Conservation (phyloP, 116 monocot species). For the Trichopus zeylanicus region DNA sequence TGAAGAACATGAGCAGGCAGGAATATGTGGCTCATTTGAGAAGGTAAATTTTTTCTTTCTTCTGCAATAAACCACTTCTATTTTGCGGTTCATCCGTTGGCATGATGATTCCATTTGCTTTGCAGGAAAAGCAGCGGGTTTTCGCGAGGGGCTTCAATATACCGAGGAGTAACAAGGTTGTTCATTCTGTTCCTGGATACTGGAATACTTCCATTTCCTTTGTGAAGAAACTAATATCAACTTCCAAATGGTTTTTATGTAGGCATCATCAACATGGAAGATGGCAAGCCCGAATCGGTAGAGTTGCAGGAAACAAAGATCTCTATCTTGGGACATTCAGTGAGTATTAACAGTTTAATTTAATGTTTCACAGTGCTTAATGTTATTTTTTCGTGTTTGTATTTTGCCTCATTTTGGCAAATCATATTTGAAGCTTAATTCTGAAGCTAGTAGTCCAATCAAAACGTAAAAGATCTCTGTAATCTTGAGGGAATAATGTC, state of each 20-base stretch:
- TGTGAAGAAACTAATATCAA: too few relatives aligned
- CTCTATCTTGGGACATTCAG: constrained; percentile 94
- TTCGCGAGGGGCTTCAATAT: constrained; percentile 91
- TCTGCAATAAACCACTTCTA: background rate
- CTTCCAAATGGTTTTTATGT: constrained; percentile 4
- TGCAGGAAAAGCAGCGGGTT: constrained; percentile 98
- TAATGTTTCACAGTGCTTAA: background rate
- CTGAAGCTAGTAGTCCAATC: background rate
- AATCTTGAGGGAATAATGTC: too few relatives aligned
- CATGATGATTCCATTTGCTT: background rate
- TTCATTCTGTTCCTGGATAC: background rate
- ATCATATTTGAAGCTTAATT: too few relatives aligned
- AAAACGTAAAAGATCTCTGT: background rate
- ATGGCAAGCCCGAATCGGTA: constrained; percentile 91
- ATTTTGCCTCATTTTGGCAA: too few relatives aligned
- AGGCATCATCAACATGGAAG: constrained; percentile 99
- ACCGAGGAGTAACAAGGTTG: constrained; percentile 94
- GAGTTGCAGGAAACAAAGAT: constrained; percentile 95
- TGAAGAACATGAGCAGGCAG: constrained; percentile 97
- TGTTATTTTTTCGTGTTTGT: too few relatives aligned
- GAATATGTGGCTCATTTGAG: constrained; percentile 93
- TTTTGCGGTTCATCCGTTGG: background rate
- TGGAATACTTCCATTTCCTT: too few relatives aligned
- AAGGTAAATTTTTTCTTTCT: constrained; percentile 30
- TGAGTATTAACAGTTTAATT: too few relatives aligned